Percentiles rank a stretch among this genome's conserved stretches.
phyloP scores from a whole-genome alignment of 2,329 filamentous ascomycete genomes.

The Cordyceps cateniannulata region DNA sequence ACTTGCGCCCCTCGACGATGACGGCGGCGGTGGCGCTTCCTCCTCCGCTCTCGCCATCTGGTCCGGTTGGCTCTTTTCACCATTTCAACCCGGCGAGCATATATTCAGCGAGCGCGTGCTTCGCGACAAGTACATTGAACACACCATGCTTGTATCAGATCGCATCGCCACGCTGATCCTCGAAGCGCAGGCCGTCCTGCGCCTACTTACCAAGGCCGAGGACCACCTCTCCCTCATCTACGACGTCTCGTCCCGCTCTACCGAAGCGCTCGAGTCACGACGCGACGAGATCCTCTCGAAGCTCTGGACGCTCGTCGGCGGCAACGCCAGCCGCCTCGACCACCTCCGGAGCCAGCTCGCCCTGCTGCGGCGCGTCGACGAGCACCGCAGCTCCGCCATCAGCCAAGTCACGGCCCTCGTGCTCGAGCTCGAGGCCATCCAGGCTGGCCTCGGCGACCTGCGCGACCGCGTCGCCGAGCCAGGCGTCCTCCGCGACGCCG shows the following conservation, averaged over 20 bases:
- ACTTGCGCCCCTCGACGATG: constrained; percentile 33
- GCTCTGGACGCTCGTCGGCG: constrained; percentile 70
- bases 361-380: constrained; percentile 58
- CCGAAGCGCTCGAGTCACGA: constrained; percentile 48
- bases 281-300: constrained; percentile 61
- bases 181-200: constrained; percentile 62
- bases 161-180: constrained; percentile 62
- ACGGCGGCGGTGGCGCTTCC: constrained; percentile 21
- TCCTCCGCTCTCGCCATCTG: constrained; percentile 31
- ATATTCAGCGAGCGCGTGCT: constrained; percentile 49
- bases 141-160: constrained; percentile 63
- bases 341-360: constrained; percentile 57
- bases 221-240: constrained; percentile 63
- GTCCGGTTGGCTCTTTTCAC: constrained; percentile 44
- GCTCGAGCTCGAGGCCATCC: constrained; percentile 67
- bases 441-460: constrained; percentile 63
- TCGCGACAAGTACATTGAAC: constrained; percentile 67
- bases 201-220: constrained; percentile 61
- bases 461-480: constrained; percentile 64
- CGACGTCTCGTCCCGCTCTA: constrained; percentile 59
- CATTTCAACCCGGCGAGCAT: constrained; percentile 54
- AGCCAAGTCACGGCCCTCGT: constrained; percentile 63
- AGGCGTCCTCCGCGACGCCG: constrained; percentile 46
- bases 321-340: constrained; percentile 53
- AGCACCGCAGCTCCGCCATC: constrained; percentile 59